These are phyloP conservation scores for Acanthamoeba castellanii DNA, from an alignment of 208 protist species.

Conservation along the genomic window DNA sequence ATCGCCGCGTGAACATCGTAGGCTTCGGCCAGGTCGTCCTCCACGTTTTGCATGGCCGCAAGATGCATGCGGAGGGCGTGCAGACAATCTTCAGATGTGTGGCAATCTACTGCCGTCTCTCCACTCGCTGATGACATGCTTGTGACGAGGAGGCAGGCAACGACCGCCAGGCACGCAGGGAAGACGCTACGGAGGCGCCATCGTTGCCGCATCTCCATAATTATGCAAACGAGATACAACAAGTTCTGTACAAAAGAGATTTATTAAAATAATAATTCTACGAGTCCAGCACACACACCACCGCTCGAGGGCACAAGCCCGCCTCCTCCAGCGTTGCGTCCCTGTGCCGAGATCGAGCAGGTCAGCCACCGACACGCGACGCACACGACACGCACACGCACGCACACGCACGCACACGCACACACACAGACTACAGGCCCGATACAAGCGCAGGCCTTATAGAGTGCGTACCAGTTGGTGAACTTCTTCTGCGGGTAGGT, in stretches of 20 bases:
- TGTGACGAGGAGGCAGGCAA: not conserved
- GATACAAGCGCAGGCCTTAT: no score
- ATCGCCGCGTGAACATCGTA: not conserved
- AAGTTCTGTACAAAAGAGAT: no score
- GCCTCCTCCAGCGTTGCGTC: not conserved
- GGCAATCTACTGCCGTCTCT: not conserved
- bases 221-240: not conserved
- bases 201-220: not conserved
- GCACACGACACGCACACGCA: not conserved
- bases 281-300: not conserved
- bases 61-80: not conserved
- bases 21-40: not conserved
- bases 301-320: not conserved
- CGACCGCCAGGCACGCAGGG: not conserved
- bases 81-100: not conserved
- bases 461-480: not conserved
- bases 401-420: no score
- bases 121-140: not conserved
- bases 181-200: not conserved
- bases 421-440: not conserved
- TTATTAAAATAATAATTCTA: no score
- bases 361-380: not conserved
- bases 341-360: not conserved
- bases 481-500: slow-evolving; percentile 37
- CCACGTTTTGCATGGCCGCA: not conserved